Evolutionary conservation across 768 basidiomycete species (phyloP).

Genomic region (Chlorophyllum brunneum): DNA sequence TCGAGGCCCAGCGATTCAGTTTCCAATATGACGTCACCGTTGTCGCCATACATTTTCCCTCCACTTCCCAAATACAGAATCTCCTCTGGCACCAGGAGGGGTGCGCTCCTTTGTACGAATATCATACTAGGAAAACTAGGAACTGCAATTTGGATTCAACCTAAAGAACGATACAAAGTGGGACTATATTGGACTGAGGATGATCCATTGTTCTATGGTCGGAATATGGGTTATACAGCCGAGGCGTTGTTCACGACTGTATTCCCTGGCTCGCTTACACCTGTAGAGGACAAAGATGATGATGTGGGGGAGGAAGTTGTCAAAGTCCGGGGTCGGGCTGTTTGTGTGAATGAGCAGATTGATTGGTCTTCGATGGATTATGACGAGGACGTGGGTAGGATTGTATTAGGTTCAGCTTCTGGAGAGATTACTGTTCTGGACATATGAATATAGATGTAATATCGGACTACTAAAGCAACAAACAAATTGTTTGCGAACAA

Average conservation of each 20-base stretch:
- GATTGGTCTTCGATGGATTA: constrained; percentile 6
- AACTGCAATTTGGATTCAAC: constrained; percentile 63
- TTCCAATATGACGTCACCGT: neutral
- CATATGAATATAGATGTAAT: neutral
- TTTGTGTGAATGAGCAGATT: constrained; percentile 1
- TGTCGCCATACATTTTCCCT: constrained; percentile 42
- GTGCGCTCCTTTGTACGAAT: constrained; percentile 50
- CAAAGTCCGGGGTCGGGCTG: constrained; percentile 13
- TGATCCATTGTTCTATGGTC: constrained; percentile 14
- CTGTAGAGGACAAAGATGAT: neutral
- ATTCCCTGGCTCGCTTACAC: constrained; percentile 44
- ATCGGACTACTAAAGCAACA: too few species aligned
- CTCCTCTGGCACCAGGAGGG: constrained; percentile 39
- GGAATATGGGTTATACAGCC: constrained; percentile 13
- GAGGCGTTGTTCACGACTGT: constrained; percentile 45
- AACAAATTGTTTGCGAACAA: too few species aligned
- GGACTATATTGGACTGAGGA: constrained; percentile 29
- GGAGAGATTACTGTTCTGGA: constrained; percentile 1
- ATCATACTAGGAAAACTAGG: constrained; percentile 52
- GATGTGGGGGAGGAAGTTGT: neutral
- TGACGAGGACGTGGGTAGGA: constrained; percentile 5
- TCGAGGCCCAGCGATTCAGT: neutral
- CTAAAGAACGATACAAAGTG: constrained; percentile 38
- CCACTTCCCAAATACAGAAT: constrained; percentile 35
- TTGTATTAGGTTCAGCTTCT: constrained; percentile 2